Conservation (phyloP, 768 basidiomycete species). For the Favolaschia claudopus region DNA sequence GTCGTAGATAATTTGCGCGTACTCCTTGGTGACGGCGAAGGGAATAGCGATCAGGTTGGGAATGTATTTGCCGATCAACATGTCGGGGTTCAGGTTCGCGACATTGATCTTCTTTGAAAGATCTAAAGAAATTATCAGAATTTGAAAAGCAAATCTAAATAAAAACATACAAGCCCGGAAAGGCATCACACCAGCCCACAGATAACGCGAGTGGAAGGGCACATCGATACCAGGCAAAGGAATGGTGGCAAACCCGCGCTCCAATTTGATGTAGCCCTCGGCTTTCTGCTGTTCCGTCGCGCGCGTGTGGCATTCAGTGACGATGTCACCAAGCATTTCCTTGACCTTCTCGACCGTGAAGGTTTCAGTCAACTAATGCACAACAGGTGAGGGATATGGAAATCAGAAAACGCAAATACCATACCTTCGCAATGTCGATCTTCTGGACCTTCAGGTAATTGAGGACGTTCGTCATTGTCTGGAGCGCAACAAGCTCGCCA, state of each 20-base stretch:
- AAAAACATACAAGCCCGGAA: conserved; percentile 88
- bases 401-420: neutral
- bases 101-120: conserved; percentile 98
- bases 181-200: conserved; percentile 98
- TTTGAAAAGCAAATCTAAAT: neutral
- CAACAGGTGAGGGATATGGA: conserved; percentile 13
- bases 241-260: conserved; percentile 96
- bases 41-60: conserved; percentile 94
- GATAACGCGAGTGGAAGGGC: conserved; percentile 98
- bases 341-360: conserved; percentile 93
- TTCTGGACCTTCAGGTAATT: conserved; percentile 98
- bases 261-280: conserved; percentile 91
- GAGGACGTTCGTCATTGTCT: conserved; percentile 93
- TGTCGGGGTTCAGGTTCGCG: conserved; percentile 90
- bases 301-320: conserved; percentile 79
- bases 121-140: conserved; percentile 53
- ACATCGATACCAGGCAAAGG: conserved; percentile 97
- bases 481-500: conserved; percentile 92
- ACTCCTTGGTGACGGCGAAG: conserved; percentile 83
- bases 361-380: conserved; percentile 78
- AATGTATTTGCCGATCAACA: conserved; percentile 94
- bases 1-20: conserved; percentile 94
- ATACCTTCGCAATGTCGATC: conserved; percentile 90
- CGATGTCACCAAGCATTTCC: conserved; percentile 93
- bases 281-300: conserved; percentile 80